These are phyloP conservation scores for Calonectria honghensis DNA, from an alignment of 2,329 filamentous ascomycete species.

Conservation along the genomic window DNA sequence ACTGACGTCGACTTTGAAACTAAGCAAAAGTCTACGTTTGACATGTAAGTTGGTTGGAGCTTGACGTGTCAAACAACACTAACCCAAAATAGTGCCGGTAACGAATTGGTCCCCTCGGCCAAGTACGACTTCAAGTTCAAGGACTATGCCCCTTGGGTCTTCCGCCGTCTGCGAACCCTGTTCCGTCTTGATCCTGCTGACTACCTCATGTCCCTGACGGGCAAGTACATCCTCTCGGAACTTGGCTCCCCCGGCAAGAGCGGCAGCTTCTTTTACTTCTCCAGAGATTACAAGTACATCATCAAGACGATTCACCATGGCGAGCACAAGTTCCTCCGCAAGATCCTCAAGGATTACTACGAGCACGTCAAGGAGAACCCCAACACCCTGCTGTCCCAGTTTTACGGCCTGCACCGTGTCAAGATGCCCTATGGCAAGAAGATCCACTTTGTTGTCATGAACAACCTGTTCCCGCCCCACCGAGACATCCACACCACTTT, in stretches of 20 bases:
- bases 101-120: conserved; percentile 96
- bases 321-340: conserved; percentile 91
- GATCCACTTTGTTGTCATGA: conserved; percentile 99
- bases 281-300: conserved; percentile 99
- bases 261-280: conserved; percentile 99
- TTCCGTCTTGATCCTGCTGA: conserved; percentile 97
- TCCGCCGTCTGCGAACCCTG: conserved; percentile 89
- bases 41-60: conserved; percentile 80
- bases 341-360: conserved; percentile 93
- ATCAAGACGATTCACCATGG: conserved; percentile 99
- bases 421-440: conserved; percentile 99
- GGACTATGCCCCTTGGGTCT: conserved; percentile 99
- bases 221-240: conserved; percentile 98
- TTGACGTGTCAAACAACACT: conserved; percentile 33
- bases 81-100: conserved; percentile 82
- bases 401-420: conserved; percentile 96
- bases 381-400: conserved; percentile 97
- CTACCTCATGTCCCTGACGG: conserved; percentile 97
- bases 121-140: conserved; percentile 99
- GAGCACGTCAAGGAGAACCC: conserved; percentile 93
- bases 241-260: conserved; percentile 98
- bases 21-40: conserved; percentile 98
- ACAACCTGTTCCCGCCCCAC: conserved; percentile 98
- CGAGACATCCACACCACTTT: conserved; percentile 98
- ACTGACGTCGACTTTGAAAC: conserved; percentile 94